Evolutionary conservation across 2,329 filamentous ascomycete species (phyloP).

Genomic region (Arthrobotrys sinensis): DNA sequence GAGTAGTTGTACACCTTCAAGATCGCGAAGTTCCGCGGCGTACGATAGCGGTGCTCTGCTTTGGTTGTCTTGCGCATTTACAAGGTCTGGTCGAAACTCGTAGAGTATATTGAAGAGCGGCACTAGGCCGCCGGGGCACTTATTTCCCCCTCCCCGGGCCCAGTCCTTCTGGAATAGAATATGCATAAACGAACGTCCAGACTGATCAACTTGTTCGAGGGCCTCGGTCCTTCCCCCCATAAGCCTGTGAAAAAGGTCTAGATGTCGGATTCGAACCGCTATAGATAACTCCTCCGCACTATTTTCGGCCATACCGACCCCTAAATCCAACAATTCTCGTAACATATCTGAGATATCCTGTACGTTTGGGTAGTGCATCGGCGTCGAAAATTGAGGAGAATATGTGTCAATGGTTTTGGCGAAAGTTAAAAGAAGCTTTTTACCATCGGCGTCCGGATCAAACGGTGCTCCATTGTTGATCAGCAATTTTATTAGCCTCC

Average conservation of each 20-base stretch:
- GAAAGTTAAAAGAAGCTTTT: too few species aligned
- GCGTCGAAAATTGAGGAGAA: too few species aligned
- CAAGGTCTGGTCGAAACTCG: neutral
- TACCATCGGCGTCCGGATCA: too few species aligned
- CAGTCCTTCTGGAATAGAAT: neutral
- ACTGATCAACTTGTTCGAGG: conserved; percentile 1
- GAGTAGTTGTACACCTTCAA: neutral
- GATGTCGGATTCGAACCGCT: neutral
- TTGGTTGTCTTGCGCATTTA: conserved; percentile 21
- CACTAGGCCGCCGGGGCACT: neutral
- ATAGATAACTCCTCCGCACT: neutral
- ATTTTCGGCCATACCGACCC: too few species aligned
- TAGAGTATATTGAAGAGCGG: neutral
- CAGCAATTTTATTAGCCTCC: too few species aligned
- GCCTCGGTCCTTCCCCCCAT: too few species aligned
- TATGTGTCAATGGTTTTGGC: too few species aligned
- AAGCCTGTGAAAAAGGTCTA: neutral
- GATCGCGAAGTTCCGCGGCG: neutral
- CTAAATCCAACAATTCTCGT: too few species aligned
- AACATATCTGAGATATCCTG: too few species aligned
- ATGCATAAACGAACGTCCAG: conserved; percentile 8
- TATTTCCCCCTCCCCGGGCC: too few species aligned
- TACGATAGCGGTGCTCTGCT: conserved; percentile 18
- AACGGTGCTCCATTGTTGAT: too few species aligned
- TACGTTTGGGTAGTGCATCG: too few species aligned